A percentile compares a stretch with the other conserved stretches of the same genome.
Evolutionary conservation across 73 alveolate species (phyloP).

Genomic region (Diophrys appendiculata): DNA sequence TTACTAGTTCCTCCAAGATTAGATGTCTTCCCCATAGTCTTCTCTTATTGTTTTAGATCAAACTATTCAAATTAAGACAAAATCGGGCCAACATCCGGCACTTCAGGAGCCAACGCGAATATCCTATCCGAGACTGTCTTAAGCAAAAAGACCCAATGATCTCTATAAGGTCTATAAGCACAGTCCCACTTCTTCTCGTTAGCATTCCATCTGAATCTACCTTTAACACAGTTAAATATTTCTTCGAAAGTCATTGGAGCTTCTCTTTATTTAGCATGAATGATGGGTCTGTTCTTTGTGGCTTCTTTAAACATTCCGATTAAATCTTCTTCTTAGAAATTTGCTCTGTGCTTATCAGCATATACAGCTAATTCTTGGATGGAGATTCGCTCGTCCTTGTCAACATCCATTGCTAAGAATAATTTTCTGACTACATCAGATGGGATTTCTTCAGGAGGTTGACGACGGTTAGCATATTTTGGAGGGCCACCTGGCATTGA

Average conservation of each 20-base stretch:
- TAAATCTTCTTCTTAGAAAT: conserved; percentile 21
- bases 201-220: conserved; percentile 53
- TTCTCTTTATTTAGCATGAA: conserved; percentile 33
- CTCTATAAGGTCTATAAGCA: conserved; percentile 45
- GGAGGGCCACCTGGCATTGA: conserved; percentile 39
- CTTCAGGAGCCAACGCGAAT: conserved; percentile 55
- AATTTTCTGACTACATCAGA: conserved; percentile 34
- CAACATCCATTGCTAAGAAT: conserved; percentile 43
- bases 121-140: conserved; percentile 43
- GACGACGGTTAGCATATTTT: conserved; percentile 45
- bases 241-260: conserved; percentile 59
- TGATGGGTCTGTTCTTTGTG: conserved; percentile 28
- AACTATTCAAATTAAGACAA: conserved; percentile 46
- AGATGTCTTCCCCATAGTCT: neutral
- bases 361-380: conserved; percentile 40
- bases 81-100: conserved; percentile 32
- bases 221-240: conserved; percentile 50
- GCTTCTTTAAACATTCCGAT: conserved; percentile 56
- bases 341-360: conserved; percentile 19
- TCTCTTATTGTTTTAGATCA: conserved; percentile 10
- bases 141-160: conserved; percentile 51
- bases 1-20: conserved; percentile 21
- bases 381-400: conserved; percentile 56
- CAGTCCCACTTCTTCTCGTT: conserved; percentile 51
- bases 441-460: conserved; percentile 64